phyloP scores from a whole-genome alignment of 352 stramenopile genomes.

The Thraustochytrium striatum region DNA sequence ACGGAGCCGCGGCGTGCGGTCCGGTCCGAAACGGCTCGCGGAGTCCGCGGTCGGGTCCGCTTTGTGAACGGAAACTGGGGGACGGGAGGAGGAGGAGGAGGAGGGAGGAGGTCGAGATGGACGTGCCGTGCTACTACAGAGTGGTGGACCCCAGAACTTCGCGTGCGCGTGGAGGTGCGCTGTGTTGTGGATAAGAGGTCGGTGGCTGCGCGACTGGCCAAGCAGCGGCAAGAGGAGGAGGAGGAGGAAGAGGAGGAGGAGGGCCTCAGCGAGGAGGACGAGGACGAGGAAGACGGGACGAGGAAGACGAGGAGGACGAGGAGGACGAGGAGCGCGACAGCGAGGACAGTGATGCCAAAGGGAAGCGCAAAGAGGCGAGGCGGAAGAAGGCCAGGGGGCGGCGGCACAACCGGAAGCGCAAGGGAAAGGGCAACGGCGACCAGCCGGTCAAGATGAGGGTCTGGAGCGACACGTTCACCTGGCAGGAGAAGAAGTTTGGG shows the following conservation, averaged over 20 bases:
- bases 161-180: constrained; percentile 1
- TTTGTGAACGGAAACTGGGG: too few relatives aligned
- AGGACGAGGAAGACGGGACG: neutral
- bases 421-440: neutral
- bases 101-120: neutral
- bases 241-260: neutral
- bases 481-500: constrained; percentile 46
- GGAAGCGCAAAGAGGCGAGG: neutral
- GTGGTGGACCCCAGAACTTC: constrained; percentile 33
- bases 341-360: constrained; percentile 8
- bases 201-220: neutral
- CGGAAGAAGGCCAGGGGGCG: neutral
- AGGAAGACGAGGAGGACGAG: neutral
- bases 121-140: constrained; percentile 35
- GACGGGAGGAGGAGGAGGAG: neutral
- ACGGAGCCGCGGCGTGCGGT: too few relatives aligned
- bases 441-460: neutral
- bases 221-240: neutral
- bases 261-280: neutral
- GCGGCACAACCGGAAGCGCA: neutral
- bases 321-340: neutral
- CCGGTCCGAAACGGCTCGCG: too few relatives aligned
- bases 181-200: neutral
- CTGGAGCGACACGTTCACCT: constrained; percentile 38
- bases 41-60: too few relatives aligned